phyloP scores from a whole-genome alignment of 2,329 filamentous ascomycete genomes.

The Hirsutella minnesotensis region DNA sequence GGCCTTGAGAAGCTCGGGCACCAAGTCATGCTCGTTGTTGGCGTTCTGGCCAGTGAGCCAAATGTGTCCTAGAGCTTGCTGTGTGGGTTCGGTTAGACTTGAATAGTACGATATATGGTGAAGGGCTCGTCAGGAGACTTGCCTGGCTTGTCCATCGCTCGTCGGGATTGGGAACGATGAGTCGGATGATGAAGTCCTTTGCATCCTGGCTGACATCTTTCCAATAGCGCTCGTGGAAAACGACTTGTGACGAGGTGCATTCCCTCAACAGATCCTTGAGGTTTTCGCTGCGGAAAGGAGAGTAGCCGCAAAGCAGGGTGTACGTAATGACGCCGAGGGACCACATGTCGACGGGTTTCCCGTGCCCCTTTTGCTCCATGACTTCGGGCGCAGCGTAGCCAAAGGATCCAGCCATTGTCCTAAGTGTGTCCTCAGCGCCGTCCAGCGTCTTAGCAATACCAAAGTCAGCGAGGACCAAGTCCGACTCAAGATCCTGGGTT shows the following conservation, averaged over 20 bases:
- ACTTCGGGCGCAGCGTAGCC: conserved; percentile 96
- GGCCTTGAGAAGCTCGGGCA: conserved; percentile 82
- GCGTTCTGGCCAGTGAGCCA: conserved; percentile 91
- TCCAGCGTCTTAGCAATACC: conserved; percentile 98
- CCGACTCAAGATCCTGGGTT: conserved; percentile 62
- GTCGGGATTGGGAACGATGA: conserved; percentile 69
- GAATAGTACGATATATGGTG: background rate
- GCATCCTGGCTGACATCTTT: conserved; percentile 91
- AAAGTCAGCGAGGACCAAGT: conserved; percentile 90
- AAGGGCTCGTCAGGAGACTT: too few species aligned
- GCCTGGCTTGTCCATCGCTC: conserved; percentile 70
- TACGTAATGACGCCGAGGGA: conserved; percentile 98
- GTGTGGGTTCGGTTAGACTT: conserved; percentile 1
- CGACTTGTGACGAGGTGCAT: conserved; percentile 69
- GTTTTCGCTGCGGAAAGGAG: conserved; percentile 92
- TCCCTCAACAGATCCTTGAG: conserved; percentile 89
- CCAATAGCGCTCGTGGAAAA: conserved; percentile 98
- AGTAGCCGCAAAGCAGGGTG: conserved; percentile 94
- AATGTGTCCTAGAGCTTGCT: conserved; percentile 68
- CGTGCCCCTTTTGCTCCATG: conserved; percentile 95
- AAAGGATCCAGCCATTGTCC: conserved; percentile 97
- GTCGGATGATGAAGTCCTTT: conserved; percentile 79
- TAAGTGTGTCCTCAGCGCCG: conserved; percentile 79
- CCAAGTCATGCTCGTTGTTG: conserved; percentile 78
- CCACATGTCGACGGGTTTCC: conserved; percentile 99